These are phyloP conservation scores for Monosporascus sp. DNA, from an alignment of 2,329 filamentous ascomycete species.

Conservation along the genomic window DNA sequence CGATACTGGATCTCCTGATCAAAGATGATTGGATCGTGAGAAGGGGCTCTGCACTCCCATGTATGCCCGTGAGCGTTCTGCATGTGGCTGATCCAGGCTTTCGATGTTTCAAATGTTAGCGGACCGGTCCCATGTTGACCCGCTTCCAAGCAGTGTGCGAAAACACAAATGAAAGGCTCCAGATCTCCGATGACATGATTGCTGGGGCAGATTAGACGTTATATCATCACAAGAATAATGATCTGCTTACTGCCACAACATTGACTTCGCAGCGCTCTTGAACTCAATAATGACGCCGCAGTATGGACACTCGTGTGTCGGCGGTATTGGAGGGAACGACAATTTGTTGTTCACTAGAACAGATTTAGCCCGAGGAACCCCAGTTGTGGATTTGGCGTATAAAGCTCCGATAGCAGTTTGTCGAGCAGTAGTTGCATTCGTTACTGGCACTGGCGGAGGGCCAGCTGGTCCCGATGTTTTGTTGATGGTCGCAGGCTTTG, in stretches of 20 bases:
- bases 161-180: constrained; percentile 13
- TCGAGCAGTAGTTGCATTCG: constrained; percentile 16
- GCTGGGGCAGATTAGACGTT: constrained; percentile 2
- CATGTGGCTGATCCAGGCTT: constrained; percentile 16
- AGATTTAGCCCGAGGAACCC: constrained; percentile 16
- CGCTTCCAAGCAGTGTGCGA: constrained; percentile 5
- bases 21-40: constrained; percentile 22
- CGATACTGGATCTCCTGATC: constrained; percentile 19
- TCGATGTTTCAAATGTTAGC: constrained; percentile 16
- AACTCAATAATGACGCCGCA: constrained; percentile 16
- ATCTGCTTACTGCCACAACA: constrained; percentile 9
- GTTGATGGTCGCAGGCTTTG: constrained; percentile 2
- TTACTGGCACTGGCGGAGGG: constrained; percentile 8
- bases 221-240: constrained; percentile 1
- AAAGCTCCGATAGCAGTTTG: constrained; percentile 16
- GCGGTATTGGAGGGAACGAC: constrained; percentile 13
- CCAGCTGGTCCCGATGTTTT: neutral
- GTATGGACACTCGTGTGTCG: constrained; percentile 13
- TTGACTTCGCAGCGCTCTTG: constrained; percentile 3
- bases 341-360: constrained; percentile 15
- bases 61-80: constrained; percentile 22
- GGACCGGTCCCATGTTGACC: constrained; percentile 4
- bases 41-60: constrained; percentile 25
- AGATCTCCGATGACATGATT: constrained; percentile 14
- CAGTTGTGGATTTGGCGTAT: constrained; percentile 11